Base-by-base conservation (phyloP, 495 filamentous ascomycete genomes). In the Pyrenopolyporus hunteri region DNA sequence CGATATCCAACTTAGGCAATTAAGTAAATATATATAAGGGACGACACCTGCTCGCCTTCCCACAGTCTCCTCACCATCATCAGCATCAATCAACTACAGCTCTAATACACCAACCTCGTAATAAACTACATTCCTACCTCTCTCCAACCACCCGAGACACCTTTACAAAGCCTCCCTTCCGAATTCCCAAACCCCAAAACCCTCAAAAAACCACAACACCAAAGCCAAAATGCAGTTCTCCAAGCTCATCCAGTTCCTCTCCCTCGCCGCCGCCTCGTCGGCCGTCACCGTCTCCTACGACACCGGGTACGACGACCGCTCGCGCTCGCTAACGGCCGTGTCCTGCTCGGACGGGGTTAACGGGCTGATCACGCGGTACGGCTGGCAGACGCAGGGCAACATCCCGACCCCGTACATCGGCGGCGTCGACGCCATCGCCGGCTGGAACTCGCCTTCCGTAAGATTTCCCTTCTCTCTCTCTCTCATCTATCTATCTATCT, bases 361-460 rank as follows among this genome's bases (percentile, higher is more conserved):
- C 73, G 84, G 85, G 28, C 76, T 87, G 52, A 82, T 78, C 48
- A 81, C 78, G 44, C 74, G 78, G 54, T 80, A 80, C 62, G 77
- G 72, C 67, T 75, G 79, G 63, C 49, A 73, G 28, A 76, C 73
- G 1, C 79, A 81, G 71, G 70, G 73, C 47, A 68, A 76, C 8
- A 58, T 90, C 48, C 80, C 80, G 0, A 53, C 85, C 76, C 80
- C 83, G 1, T 72, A 77, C 64, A 83, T 92, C 56, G 89, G 85
- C n/a, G 89, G 84, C 47, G 75, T 81, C 1, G 75, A 78, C 26
- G 83, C 82, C 20, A 78, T 92, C 16, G 62, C 69, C 2, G 83
- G 81, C 29, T 89, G 83, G 85, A 86, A 81, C 71, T 79, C 76
- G 9, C 48, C 76, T 4, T 70, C 63, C 45, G 67, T 66, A 59